Evolutionary conservation across 495 filamentous ascomycete species (phyloP), one percentile per base, ranked within the genome.

Genomic region (Daldinia bambusicola): DNA sequence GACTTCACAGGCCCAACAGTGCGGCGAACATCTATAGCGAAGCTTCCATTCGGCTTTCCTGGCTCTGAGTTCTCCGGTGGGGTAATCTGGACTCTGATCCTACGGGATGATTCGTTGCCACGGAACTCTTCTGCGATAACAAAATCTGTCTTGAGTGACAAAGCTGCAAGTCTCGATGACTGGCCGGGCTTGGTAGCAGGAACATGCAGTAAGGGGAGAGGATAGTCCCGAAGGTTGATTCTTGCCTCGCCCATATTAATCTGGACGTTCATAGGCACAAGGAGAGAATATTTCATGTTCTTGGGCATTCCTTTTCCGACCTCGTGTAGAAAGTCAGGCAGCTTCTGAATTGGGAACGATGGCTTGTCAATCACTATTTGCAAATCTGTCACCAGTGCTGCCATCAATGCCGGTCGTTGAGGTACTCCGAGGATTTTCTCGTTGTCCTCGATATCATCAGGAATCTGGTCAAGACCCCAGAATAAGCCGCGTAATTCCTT

Each of bases 1-100:
- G 93, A 95, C 83, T 99, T 99, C 41, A 99, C 94, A 0, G 95
- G 93, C 26, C 93, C 91, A 6, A 98, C 91, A 1, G 96, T 98
- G 55, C 95, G 89, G 63, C 91, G 89, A n/a, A 99, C 92, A 76
- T 93, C 88, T 32, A 99, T 88, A 20, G 87, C 83, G 77, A 95
- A 96, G 32, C 90, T 86, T 50, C 89, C 87, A 61, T 85, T 84
- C 0, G 84, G 78, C 6, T 76, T 59, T 14, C 74, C 78, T 8
- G 80, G 72, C 34, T 78, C 79, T 48, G 76, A 76, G 64, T 74
- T 81, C 26, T 73, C 79, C 0, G 91, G 86, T 8, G 96, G 95
- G 20, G 98, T 89, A 66, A 99, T 89, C 70, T 93, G 87, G n/a
- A 99, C 89, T 58, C 87, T 86, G 40, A 94, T 91, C 69, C 91